Evolutionary conservation across 805 yeast species (phyloP).

Genomic region (Monosporozyma unispora): DNA sequence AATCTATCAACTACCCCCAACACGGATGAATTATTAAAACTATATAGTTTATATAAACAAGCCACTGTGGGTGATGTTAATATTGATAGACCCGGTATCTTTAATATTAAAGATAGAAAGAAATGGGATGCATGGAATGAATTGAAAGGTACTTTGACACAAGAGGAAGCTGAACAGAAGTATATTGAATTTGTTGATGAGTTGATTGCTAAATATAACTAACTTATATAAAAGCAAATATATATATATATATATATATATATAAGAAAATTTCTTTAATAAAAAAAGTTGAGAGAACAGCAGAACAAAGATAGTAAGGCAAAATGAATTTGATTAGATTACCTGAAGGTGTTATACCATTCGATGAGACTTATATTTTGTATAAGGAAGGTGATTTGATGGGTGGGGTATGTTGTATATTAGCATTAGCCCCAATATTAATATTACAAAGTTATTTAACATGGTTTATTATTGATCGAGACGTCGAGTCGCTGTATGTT

Average conservation of each 20-base stretch:
- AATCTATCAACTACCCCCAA: slow-evolving; percentile 57
- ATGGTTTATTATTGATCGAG: slow-evolving; percentile 76
- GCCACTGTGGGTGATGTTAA: slow-evolving; percentile 86
- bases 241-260: not conserved
- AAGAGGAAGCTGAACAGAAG: slow-evolving; percentile 84
- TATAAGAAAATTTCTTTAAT: not conserved
- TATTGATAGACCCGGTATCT: slow-evolving; percentile 81
- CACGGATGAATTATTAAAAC: slow-evolving; percentile 80
- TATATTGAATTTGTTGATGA: slow-evolving; percentile 62
- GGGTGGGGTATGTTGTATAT: slow-evolving; percentile 55
- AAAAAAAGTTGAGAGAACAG: not conserved
- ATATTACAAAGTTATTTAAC: slow-evolving; percentile 71
- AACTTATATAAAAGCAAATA: slow-evolving; percentile 4
- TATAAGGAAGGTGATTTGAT: slow-evolving; percentile 60
- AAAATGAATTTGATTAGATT: not conserved
- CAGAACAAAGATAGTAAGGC: too few relatives aligned
- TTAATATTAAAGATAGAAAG: slow-evolving; percentile 90
- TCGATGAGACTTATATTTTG: slow-evolving; percentile 78
- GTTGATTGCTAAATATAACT: slow-evolving; percentile 39
- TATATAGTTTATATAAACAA: slow-evolving; percentile 93
- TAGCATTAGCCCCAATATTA: slow-evolving; percentile 74
- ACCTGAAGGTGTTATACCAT: slow-evolving; percentile 37
- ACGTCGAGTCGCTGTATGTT: slow-evolving; percentile 72
- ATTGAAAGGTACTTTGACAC: slow-evolving; percentile 64
- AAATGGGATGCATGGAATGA: slow-evolving; percentile 97